Evolutionary conservation across 495 filamentous ascomycete species (phyloP).

Genomic region (Schizothecium vesticola): DNA sequence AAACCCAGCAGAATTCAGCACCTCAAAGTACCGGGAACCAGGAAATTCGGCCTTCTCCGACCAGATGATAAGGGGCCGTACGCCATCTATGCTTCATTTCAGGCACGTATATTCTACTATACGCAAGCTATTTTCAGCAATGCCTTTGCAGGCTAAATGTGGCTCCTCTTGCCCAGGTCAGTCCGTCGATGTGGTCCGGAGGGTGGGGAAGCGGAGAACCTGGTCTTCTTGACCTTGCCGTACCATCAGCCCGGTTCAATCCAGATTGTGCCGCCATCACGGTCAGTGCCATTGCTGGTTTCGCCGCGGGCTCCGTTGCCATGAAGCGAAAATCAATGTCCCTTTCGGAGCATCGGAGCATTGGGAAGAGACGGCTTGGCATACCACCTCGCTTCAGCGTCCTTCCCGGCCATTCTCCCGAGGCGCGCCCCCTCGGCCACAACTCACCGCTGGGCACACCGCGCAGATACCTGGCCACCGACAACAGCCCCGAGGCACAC

Average conservation of each 20-base stretch:
- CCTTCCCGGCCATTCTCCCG: neutral
- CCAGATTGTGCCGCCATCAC: neutral
- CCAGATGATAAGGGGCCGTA: neutral
- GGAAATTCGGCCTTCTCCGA: neutral
- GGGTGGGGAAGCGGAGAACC: constrained; percentile 12
- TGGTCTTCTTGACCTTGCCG: neutral
- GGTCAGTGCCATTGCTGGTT: neutral
- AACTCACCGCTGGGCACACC: neutral
- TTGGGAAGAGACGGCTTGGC: neutral
- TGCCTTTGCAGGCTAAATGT: neutral
- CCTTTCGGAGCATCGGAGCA: neutral
- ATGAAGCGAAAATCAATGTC: neutral
- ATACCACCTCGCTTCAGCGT: neutral
- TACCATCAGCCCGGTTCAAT: constrained; percentile 12
- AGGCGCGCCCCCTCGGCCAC: neutral
- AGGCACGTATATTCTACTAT: neutral
- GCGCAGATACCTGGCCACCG: neutral
- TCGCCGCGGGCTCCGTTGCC: neutral
- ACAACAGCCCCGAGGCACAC: neutral
- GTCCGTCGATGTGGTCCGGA: neutral
- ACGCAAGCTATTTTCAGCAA: neutral
- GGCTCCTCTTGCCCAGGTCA: neutral
- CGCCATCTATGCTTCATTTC: neutral
- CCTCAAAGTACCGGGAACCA: neutral
- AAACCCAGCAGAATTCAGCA: neutral